phyloP scores from a whole-genome alignment of 306 rosid genomes.

The Corylus americana region DNA sequence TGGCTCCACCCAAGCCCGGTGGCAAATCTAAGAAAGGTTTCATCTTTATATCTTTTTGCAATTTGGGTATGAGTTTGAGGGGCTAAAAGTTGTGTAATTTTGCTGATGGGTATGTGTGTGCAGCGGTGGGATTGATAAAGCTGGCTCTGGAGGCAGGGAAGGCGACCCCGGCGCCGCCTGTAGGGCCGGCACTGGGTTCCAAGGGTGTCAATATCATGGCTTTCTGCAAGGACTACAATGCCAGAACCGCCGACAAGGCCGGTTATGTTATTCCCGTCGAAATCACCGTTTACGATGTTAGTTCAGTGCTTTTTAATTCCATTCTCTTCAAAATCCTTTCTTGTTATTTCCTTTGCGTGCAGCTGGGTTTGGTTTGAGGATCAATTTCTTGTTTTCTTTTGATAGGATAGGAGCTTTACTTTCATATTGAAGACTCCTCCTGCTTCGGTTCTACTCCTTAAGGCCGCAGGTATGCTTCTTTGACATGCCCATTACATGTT shows the following conservation, averaged over 20 bases:
- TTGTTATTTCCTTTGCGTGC: neutral
- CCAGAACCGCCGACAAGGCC: conserved; percentile 89
- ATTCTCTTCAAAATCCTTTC: neutral
- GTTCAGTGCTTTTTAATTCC: conserved; percentile 21
- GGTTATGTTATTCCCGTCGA: conserved; percentile 97
- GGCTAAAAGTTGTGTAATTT: neutral
- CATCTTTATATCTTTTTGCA: neutral
- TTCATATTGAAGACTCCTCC: conserved; percentile 94
- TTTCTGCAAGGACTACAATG: conserved; percentile 96
- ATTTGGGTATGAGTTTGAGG: neutral
- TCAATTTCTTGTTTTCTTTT: neutral
- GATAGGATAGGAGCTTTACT: conserved; percentile 91
- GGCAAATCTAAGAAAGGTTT: conserved; percentile 92
- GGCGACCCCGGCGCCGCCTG: conserved; percentile 99
- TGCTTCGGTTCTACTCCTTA: conserved; percentile 93
- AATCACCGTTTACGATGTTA: conserved; percentile 90
- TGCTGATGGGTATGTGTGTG: neutral
- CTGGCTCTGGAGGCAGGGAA: conserved; percentile 98
- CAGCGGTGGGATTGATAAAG: conserved; percentile 89
- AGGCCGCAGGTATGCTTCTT: conserved; percentile 80
- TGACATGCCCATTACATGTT: conserved; percentile 15
- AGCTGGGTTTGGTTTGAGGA: neutral
- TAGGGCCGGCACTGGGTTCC: conserved; percentile 97
- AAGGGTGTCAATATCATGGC: conserved; percentile 99
- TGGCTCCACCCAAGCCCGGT: conserved; percentile 97